Percentiles rank a stretch among this genome's conserved stretches.
Evolutionary conservation across 1,284 basidiomycete species (phyloP).

Genomic region (Dichomitus squalens): DNA sequence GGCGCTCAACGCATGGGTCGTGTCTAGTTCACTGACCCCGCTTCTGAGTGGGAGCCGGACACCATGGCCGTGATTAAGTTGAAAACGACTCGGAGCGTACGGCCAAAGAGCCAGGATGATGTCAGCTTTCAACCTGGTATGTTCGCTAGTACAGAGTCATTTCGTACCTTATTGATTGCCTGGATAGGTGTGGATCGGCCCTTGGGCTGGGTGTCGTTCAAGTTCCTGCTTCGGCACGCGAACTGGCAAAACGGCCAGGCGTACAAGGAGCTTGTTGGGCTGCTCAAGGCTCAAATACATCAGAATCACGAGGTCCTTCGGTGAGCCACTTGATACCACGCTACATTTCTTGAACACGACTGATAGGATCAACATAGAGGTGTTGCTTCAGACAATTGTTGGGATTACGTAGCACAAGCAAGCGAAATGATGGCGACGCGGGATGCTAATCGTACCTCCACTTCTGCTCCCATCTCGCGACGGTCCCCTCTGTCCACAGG

Average conservation of each 20-base stretch:
- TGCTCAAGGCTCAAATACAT: slow-evolving; percentile 8
- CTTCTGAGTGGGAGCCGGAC: not conserved
- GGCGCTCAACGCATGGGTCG: not conserved
- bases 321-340: not conserved
- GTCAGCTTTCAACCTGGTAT: not conserved
- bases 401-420: not conserved
- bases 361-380: not conserved
- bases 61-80: not conserved
- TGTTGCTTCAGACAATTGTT: not conserved
- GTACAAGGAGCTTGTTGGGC: slow-evolving; percentile 14
- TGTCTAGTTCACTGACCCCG: not conserved
- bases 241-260: slow-evolving; percentile 14
- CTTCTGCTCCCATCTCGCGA: not conserved
- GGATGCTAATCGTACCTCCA: too few relatives aligned
- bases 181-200: slow-evolving; percentile 7
- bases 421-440: too few relatives aligned
- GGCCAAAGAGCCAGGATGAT: not conserved
- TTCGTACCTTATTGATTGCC: not conserved
- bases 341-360: not conserved
- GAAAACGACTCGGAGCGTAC: not conserved
- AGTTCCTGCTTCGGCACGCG: slow-evolving; percentile 15
- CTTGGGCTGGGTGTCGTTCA: slow-evolving; percentile 18
- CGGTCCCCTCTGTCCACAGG: slow-evolving; percentile 5
- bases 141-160: too few relatives aligned
- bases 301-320: not conserved